Evolutionary conservation across 495 filamentous ascomycete species (phyloP).

Genomic region (Hyphodiscus hymeniophilus): DNA sequence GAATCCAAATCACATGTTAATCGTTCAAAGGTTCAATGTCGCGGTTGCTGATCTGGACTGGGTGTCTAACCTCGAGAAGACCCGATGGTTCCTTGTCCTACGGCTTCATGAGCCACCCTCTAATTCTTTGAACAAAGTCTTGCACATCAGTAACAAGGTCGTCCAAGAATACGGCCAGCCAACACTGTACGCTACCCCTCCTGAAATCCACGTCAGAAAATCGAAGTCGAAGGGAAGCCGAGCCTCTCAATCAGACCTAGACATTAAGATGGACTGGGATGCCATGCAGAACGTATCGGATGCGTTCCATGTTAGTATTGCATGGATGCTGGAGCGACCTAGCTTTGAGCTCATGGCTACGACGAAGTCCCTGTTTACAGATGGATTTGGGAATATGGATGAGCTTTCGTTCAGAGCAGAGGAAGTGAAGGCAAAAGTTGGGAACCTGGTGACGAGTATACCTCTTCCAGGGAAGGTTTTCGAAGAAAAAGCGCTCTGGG

Average conservation of each 20-base stretch:
- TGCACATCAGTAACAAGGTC: conserved; percentile 55
- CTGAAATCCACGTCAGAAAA: neutral
- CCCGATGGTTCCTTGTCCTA: conserved; percentile 82
- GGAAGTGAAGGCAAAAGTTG: conserved; percentile 67
- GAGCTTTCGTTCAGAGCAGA: conserved; percentile 33
- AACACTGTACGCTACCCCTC: conserved; percentile 48
- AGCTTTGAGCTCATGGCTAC: conserved; percentile 28
- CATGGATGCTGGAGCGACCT: conserved; percentile 55
- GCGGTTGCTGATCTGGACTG: conserved; percentile 44
- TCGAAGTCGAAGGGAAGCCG: neutral
- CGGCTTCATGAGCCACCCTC: conserved; percentile 35
- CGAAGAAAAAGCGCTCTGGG: conserved; percentile 16
- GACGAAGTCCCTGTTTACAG: conserved; percentile 25
- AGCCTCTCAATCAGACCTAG: neutral
- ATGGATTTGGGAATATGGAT: conserved; percentile 11
- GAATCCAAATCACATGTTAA: conserved; percentile 7
- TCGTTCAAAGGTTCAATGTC: conserved; percentile 41
- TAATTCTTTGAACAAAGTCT: conserved; percentile 48
- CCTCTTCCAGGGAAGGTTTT: conserved; percentile 29
- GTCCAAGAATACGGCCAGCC: conserved; percentile 57
- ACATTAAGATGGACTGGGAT: neutral
- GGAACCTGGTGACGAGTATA: conserved; percentile 58
- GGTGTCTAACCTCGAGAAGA: conserved; percentile 66
- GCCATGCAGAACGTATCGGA: conserved; percentile 31
- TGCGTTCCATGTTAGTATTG: conserved; percentile 75